Conservation (phyloP, 805 yeast genomes). For the Diddensiella caesifluorescens region DNA sequence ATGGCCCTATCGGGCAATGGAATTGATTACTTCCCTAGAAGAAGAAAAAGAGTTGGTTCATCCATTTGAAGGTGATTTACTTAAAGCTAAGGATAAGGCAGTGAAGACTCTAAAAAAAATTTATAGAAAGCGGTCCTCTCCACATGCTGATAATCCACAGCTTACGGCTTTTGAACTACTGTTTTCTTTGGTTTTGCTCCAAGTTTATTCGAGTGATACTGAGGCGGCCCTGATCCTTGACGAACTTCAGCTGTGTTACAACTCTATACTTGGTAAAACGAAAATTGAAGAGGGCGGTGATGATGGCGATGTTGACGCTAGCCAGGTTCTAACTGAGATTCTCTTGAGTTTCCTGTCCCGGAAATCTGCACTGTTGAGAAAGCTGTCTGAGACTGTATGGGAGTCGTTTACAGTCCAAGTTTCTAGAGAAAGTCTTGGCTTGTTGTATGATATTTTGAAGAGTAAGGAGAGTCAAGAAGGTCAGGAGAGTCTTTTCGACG, state of each 20-base stretch:
- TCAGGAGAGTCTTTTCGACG: slow-evolving; percentile 67
- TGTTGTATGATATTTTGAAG: slow-evolving; percentile 49
- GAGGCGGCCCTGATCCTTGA: slow-evolving; percentile 72
- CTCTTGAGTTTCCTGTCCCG: slow-evolving; percentile 53
- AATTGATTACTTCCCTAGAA: slow-evolving; percentile 20
- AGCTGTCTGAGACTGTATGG: slow-evolving; percentile 52
- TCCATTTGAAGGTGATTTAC: slow-evolving; percentile 51
- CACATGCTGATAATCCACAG: slow-evolving; percentile 37
- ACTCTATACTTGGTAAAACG: slow-evolving; percentile 36
- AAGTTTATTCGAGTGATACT: slow-evolving; percentile 63
- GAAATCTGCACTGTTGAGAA: slow-evolving; percentile 52
- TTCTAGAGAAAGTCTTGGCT: slow-evolving; percentile 40
- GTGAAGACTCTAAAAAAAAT: slow-evolving; percentile 44
- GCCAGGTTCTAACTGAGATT: slow-evolving; percentile 53
- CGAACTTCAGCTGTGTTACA: slow-evolving; percentile 63
- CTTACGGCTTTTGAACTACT: slow-evolving; percentile 67
- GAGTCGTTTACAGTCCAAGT: slow-evolving; percentile 48
- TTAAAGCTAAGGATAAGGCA: slow-evolving; percentile 44
- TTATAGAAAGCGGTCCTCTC: slow-evolving; percentile 34
- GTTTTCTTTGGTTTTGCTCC: slow-evolving; percentile 70
- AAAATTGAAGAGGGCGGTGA: slow-evolving; percentile 36
- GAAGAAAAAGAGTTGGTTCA: slow-evolving; percentile 27
- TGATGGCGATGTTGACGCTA: slow-evolving; percentile 37
- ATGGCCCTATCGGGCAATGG: slow-evolving; percentile 49
- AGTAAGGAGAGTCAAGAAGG: slow-evolving; percentile 81